Evolutionary conservation across 495 filamentous ascomycete species (phyloP), one percentile per base, ranked within the genome.

Genomic region (Penicillium salamii): DNA sequence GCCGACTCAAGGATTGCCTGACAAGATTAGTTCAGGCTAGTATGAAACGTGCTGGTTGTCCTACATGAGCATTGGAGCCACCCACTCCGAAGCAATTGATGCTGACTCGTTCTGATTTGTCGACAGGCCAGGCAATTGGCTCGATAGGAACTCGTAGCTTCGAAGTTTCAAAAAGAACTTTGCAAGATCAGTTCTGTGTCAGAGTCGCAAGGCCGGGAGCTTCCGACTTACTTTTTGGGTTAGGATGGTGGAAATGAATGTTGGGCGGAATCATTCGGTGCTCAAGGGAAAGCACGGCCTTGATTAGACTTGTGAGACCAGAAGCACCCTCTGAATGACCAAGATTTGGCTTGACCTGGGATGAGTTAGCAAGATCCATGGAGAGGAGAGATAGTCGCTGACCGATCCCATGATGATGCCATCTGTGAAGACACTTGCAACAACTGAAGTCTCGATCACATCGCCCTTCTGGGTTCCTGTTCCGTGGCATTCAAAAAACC

Each of bases 261-360:
- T 82, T 85, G 0, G 80, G 78, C 0, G 74, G 72, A 12, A 83
- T 70, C 0, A 55, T 48, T 7, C 49, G 46, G 24, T 78, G 60
- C 41, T 76, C 71, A 35, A 86, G 64, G 23, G 74, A 66, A 19
- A 79, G 52, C 3, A 75, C 65, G 1, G 75, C 71, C 61, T 85
- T 85, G 3, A 87, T 57, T 0, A 85, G 18, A 1, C 74, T 75
- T 1, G 79, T 78, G 37, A 84, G 32, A 2, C 77, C 81, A 0
- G 75, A 73, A 1, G 75, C 69, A 15, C 68, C 79, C 49, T 79
- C 78, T 5, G 51, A 44, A 52, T 82, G 80, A 0, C 80, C 78
- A 45, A 80, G 49, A 21, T 76, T 72, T 2, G 74, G 68, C 46
- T 80, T 81, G 7, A 70, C 55, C 19, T 61, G 50, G 0, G 65